Evolutionary conservation across 805 yeast genomes (phyloP), one percentile per base, ranked within the genome.

Genomic region (Candida namnaoensis): DNA sequence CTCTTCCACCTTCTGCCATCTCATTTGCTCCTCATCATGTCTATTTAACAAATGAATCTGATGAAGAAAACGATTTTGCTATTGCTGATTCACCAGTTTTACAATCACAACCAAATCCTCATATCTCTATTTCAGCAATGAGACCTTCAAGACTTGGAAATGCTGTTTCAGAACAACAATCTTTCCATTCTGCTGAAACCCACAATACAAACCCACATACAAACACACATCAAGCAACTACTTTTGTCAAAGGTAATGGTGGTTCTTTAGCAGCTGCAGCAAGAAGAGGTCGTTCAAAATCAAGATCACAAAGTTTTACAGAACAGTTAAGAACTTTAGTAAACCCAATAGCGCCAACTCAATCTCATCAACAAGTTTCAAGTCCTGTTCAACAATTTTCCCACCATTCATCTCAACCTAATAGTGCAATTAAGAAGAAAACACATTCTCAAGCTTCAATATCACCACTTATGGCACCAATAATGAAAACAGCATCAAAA

Each of bases 291-390:
- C 53, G 58, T 25, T 48, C 59, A 11, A 49, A 49, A 46, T 52
- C 66, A 23, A 57, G 72, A 44, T 53, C 72, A 0, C 62, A 61
- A 19, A 66, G 74, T 1, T 57, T 71, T 42, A 60, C 71, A 38
- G 77, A 71, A 32, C 74, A 68, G 41, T 59, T 65, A 32, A 66
- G 57, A 50, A 55, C 61, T 14, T 54, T 62, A 34, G 61, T 62
- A 14, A 54, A 56, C 41, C 62, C 63, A 14, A 65, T 52, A 44
- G 69, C 60, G 11, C 57, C 52, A 7, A 34, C 47, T 37, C 57
- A 5, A 36, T 46, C 44, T n/a, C 40, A 47, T 9, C 39, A 42
- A 10, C 38, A 44, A 37, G 39, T 49, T 7, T 50, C 58, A n/a
- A 53, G 52, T 63, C 35, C 49, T 59, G 34, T 56, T 38, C 47